A percentile compares a stretch with the other conserved stretches of the same genome.
phyloP scores from a whole-genome alignment of 2,329 filamentous ascomycete genomes.

The Alternaria postmessia region DNA sequence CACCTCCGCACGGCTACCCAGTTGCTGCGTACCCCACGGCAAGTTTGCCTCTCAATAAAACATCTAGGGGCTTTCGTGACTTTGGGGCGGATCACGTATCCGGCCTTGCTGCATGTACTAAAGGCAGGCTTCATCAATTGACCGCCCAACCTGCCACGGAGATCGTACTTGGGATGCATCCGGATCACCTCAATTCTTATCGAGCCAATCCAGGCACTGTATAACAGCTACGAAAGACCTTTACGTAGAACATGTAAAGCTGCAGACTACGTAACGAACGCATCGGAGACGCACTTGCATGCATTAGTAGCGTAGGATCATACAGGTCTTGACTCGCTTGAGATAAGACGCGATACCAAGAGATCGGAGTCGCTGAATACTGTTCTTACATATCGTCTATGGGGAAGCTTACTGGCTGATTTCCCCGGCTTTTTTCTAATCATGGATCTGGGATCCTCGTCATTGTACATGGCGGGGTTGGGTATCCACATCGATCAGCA shows the following conservation, averaged over 20 bases:
- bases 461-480: conserved; percentile 41
- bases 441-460: conserved; percentile 18
- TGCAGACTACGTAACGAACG: conserved; percentile 34
- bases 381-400: conserved; percentile 30
- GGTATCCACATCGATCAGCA: conserved; percentile 21
- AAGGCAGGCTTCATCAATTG: not conserved
- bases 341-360: conserved; percentile 40
- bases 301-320: conserved; percentile 23
- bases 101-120: not conserved
- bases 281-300: conserved; percentile 29
- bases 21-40: conserved; percentile 28
- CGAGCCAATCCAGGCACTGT: conserved; percentile 15
- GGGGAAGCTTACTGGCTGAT: conserved; percentile 33
- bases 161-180: not conserved
- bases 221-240: conserved; percentile 15
- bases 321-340: conserved; percentile 19
- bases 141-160: conserved; percentile 16
- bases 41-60: conserved; percentile 11
- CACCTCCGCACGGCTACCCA: conserved; percentile 20
- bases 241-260: conserved; percentile 23
- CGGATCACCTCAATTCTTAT: conserved; percentile 11
- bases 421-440: not conserved
- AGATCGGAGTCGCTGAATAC: conserved; percentile 26
- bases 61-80: conserved; percentile 8
- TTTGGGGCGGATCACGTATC: conserved; percentile 1